Percentiles rank a stretch among this genome's conserved stretches.
Evolutionary conservation across 2,329 filamentous ascomycete species (phyloP).

Genomic region (Curvularia sp.): DNA sequence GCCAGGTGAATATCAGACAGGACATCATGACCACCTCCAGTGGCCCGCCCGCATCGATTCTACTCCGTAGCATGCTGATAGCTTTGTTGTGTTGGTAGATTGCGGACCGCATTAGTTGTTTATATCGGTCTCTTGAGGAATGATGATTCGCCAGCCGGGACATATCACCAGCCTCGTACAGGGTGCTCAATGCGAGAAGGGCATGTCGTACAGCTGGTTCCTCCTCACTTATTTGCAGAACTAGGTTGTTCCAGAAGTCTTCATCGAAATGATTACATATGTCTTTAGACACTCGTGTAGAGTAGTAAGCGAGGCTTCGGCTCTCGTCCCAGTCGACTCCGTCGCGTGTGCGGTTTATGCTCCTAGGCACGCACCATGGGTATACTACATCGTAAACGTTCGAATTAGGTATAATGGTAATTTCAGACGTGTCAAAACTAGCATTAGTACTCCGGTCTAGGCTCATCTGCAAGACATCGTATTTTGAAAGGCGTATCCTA

Average conservation of each 20-base stretch:
- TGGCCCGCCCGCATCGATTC: neutral
- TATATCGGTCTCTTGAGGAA: neutral
- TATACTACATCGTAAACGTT: neutral
- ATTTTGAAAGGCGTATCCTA: neutral
- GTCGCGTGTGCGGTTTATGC: neutral
- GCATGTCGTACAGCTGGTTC: neutral
- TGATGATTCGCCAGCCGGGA: neutral
- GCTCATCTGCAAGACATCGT: neutral
- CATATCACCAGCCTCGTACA: neutral
- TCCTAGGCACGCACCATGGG: neutral
- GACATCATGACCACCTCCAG: neutral
- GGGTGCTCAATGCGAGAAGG: neutral
- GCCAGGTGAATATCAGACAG: neutral
- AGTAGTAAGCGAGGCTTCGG: neutral
- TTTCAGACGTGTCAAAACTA: neutral
- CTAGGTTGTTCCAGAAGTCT: neutral
- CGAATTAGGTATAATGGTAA: neutral
- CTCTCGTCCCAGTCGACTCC: neutral
- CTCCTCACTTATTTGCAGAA: neutral
- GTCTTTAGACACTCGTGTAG: neutral
- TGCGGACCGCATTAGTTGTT: neutral
- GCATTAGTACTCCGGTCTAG: neutral
- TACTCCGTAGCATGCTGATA: neutral
- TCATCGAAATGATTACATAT: neutral
- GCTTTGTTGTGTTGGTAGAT: neutral